Conservation (phyloP, 2,329 filamentous ascomycete species). For the Aaosphaeria arxii region DNA sequence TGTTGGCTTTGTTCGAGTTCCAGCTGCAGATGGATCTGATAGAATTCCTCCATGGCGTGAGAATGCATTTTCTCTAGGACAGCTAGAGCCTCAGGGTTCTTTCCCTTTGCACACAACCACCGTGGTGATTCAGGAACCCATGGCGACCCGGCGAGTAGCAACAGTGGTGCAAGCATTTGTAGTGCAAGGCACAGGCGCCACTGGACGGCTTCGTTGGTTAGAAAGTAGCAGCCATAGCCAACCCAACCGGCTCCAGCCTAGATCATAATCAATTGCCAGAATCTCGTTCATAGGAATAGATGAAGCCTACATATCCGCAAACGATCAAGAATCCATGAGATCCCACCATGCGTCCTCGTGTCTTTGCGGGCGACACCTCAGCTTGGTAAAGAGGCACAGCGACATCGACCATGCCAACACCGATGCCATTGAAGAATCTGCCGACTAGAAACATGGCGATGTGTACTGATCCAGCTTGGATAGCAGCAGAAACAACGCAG, state of each 20-base stretch:
- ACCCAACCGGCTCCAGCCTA: conserved; percentile 21
- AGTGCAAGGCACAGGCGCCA: conserved; percentile 4
- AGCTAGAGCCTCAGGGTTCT: conserved; percentile 57
- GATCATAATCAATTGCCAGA: background rate
- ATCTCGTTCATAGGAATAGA: background rate
- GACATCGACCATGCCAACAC: conserved; percentile 51
- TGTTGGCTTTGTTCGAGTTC: background rate
- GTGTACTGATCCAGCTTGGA: background rate
- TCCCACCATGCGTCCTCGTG: conserved; percentile 48
- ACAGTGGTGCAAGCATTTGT: conserved; percentile 2
- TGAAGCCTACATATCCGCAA: conserved; percentile 6
- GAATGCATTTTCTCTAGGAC: conserved; percentile 39
- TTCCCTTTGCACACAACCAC: conserved; percentile 60
- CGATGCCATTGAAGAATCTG: conserved; percentile 21
- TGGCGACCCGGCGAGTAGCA: conserved; percentile 13
- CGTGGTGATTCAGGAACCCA: conserved; percentile 62
- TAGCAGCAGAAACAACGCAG: background rate
- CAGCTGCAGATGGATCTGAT: conserved; percentile 1
- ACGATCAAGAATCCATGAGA: conserved; percentile 46
- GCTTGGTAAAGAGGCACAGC: conserved; percentile 47
- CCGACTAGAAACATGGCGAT: conserved; percentile 4
- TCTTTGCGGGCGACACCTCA: conserved; percentile 49
- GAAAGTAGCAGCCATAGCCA: conserved; percentile 20
- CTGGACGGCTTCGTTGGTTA: background rate
- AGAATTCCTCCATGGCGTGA: background rate